A percentile compares a stretch with the other conserved stretches of the same genome.
phyloP scores from a whole-genome alignment of 2,329 filamentous ascomycete genomes.

The Penicillium decumbens region DNA sequence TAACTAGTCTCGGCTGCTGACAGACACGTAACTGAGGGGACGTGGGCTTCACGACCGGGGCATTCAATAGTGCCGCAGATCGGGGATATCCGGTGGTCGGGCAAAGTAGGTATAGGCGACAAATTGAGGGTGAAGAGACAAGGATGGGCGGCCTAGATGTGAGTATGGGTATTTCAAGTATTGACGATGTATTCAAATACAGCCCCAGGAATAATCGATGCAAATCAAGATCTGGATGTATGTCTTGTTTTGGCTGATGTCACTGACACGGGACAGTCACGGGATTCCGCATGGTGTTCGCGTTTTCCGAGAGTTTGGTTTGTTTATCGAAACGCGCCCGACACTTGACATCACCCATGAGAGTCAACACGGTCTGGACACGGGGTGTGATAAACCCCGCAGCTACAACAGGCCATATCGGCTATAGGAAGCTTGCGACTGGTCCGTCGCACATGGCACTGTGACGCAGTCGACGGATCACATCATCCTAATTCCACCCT shows the following conservation, averaged over 20 bases:
- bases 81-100: constrained; percentile 14
- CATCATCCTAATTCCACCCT: constrained; percentile 14
- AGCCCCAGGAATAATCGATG: background rate
- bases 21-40: constrained; percentile 18
- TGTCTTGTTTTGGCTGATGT: constrained; percentile 1
- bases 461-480: constrained; percentile 24
- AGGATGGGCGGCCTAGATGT: background rate
- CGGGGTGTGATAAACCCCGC: constrained; percentile 25
- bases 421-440: constrained; percentile 16
- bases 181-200: constrained; percentile 2
- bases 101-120: constrained; percentile 10
- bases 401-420: constrained; percentile 16
- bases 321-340: constrained; percentile 20
- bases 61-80: constrained; percentile 26
- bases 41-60: constrained; percentile 12
- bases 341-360: constrained; percentile 20
- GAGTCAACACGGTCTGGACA: constrained; percentile 6
- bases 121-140: constrained; percentile 2
- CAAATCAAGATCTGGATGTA: background rate
- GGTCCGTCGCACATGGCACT: constrained; percentile 22
- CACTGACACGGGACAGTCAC: constrained; percentile 21
- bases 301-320: constrained; percentile 14
- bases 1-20: constrained; percentile 9
- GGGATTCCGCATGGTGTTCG: constrained; percentile 25
- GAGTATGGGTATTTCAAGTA: constrained; percentile 20